Evolutionary conservation across 768 basidiomycete species (phyloP).

Genomic region (Coprinopsis cinerea): DNA sequence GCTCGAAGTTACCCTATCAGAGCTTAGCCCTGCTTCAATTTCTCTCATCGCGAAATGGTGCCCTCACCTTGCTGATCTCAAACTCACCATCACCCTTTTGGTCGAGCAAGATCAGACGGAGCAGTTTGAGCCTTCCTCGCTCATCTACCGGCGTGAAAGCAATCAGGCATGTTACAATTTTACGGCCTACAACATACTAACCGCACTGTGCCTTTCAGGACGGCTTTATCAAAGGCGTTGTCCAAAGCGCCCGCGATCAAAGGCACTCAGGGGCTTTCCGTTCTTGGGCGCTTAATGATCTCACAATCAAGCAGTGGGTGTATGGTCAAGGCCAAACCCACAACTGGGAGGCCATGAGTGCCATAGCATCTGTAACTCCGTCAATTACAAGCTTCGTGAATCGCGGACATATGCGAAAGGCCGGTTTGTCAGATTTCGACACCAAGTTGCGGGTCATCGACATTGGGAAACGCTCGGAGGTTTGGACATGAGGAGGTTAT

Average conservation of each 20-base stretch:
- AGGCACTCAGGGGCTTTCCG: not conserved
- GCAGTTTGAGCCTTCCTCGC: too few species aligned
- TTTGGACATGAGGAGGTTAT: not conserved
- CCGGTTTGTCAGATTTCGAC: not conserved
- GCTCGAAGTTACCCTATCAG: not conserved
- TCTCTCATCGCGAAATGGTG: not conserved
- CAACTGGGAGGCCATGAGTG: conserved; percentile 2
- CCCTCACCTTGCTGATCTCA: not conserved
- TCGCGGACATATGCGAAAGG: not conserved
- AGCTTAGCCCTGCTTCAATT: not conserved
- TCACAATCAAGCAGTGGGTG: not conserved
- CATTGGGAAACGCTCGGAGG: conserved; percentile 1
- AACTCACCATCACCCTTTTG: not conserved
- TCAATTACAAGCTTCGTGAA: not conserved
- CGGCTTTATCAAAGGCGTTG: not conserved
- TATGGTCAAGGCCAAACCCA: not conserved
- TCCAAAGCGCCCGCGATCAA: not conserved
- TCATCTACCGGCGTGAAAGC: too few species aligned
- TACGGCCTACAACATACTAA: too few species aligned
- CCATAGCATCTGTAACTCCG: not conserved
- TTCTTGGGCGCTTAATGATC: not conserved
- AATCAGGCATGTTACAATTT: too few species aligned
- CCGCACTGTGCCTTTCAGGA: too few species aligned
- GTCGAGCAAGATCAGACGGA: too few species aligned
- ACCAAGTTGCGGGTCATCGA: not conserved